Base-by-base conservation (phyloP, 495 filamentous ascomycete species). In the Penicillium simplicissimum region DNA sequence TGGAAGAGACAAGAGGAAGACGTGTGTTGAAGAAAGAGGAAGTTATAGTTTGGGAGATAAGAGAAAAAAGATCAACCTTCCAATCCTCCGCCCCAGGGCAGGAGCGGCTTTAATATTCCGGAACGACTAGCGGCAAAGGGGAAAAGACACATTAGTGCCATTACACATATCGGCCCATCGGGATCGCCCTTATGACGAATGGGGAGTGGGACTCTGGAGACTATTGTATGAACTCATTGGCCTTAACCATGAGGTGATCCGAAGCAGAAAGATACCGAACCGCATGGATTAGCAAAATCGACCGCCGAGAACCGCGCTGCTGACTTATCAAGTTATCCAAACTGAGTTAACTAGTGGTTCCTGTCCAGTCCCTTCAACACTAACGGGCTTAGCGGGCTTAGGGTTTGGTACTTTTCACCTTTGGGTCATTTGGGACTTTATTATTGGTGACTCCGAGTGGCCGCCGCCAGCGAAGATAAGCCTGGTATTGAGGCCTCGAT, bases 231-330 rank as follows among this genome's bases (percentile, higher is more conserved):
- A 42, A 34, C 58, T 47, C 59, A 49, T 57, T 45, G 55, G 23
- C 56, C 36, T 49, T 57, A 11, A 56, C 62, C 63, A 70, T 76
- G 58, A 74, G 73, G 69, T 76, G 74, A 78, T 76, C 73, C 70
- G 65, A 72, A 68, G 64, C 61, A 76, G 74, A 76, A 76, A 69
- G 75, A 79, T 77, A 76, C 76, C 75, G 76, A 79, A 77, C 65
- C 71, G 58, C 62, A 66, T 76, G 67, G 74, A 76, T 77, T 70
- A 66, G 59, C 61, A 70, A 75, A 67, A 76, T 74, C 72, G 75
- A 77, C 73, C 73, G 73, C 67, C 65, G 75, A 71, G 74, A 74
- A 76, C 67, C 8, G 49, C 47, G 53, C 49, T 54, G 52, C 55
- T 58, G 52, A 51, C 45, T 51, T 34, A 31, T 52, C n/a, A n/a